These are phyloP conservation scores for Termitomyces sp. DNA, from an alignment of 1,284 basidiomycete species.

Conservation along the genomic window DNA sequence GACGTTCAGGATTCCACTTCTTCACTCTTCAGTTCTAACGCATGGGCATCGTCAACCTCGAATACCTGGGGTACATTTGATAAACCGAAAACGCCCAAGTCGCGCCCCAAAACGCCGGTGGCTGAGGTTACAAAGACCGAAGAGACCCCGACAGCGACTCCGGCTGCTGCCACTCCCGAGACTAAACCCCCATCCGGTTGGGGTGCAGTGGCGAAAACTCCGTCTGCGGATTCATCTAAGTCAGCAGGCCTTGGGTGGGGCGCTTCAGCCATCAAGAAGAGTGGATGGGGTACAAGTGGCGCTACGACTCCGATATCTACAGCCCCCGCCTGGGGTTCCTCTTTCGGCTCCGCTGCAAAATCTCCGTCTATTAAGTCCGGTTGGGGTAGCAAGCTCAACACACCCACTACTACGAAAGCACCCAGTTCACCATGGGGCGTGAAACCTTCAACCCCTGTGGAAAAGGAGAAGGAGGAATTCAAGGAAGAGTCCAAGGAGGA, in stretches of 20 bases:
- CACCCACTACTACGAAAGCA: constrained; percentile 8
- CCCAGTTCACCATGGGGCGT: constrained; percentile 12
- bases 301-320: constrained; percentile 2
- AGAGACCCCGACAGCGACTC: background rate
- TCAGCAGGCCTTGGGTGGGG: constrained; percentile 10
- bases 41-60: constrained; percentile 8
- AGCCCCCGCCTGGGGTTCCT: constrained; percentile 5
- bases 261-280: constrained; percentile 8
- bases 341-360: constrained; percentile 9
- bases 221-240: constrained; percentile 5
- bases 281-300: constrained; percentile 4
- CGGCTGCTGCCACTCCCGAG: background rate
- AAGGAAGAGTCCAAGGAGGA: background rate
- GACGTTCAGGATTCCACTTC: constrained; percentile 7
- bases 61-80: constrained; percentile 6
- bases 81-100: constrained; percentile 8
- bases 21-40: constrained; percentile 11
- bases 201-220: constrained; percentile 6
- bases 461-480: background rate
- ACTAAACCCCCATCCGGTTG: background rate
- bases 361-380: constrained; percentile 8
- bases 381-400: constrained; percentile 12
- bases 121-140: background rate
- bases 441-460: constrained; percentile 7
- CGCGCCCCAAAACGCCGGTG: constrained; percentile 5